phyloP scores from a whole-genome alignment of 805 yeast genomes.

The Wickerhamiella qilinensis region DNA sequence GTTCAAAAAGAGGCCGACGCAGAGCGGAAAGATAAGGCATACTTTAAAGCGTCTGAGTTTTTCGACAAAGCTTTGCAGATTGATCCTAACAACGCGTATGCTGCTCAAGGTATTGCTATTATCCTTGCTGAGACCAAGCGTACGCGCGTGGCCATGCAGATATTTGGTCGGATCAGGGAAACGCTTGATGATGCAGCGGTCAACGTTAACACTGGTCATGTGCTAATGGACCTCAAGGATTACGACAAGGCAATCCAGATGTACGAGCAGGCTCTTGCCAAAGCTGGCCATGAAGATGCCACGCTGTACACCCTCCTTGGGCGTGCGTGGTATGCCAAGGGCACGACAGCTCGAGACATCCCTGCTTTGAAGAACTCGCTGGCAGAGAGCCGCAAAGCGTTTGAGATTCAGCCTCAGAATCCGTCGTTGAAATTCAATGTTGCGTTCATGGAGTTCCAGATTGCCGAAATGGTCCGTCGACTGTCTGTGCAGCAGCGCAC shows the following conservation, averaged over 20 bases:
- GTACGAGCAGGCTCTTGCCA: slow-evolving; percentile 65
- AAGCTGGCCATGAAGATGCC: slow-evolving; percentile 42
- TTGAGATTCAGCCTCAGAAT: slow-evolving; percentile 24
- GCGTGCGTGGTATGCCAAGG: slow-evolving; percentile 78
- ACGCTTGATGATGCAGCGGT: slow-evolving; percentile 73
- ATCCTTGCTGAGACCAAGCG: slow-evolving; percentile 70
- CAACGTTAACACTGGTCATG: slow-evolving; percentile 77
- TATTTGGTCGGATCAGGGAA: slow-evolving; percentile 78
- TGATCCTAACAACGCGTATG: slow-evolving; percentile 77
- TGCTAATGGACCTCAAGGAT: slow-evolving; percentile 66
- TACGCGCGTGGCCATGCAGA: slow-evolving; percentile 60
- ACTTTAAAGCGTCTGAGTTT: slow-evolving; percentile 79
- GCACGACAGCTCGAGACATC: slow-evolving; percentile 45
- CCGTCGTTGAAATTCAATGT: slow-evolving; percentile 54
- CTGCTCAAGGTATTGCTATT: slow-evolving; percentile 95
- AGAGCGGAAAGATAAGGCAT: slow-evolving; percentile 55
- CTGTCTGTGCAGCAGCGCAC: slow-evolving; percentile 42
- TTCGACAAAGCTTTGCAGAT: slow-evolving; percentile 74
- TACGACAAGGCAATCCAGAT: slow-evolving; percentile 72
- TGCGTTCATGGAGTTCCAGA: slow-evolving; percentile 70
- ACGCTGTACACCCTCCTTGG: slow-evolving; percentile 60
- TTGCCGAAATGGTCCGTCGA: slow-evolving; percentile 68
- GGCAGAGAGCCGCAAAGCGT: slow-evolving; percentile 45
- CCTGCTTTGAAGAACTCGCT: slow-evolving; percentile 46
- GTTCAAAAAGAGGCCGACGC: slow-evolving; percentile 29